Conservation (phyloP, 768 basidiomycete genomes). For the Rhizopogon salebrosus region DNA sequence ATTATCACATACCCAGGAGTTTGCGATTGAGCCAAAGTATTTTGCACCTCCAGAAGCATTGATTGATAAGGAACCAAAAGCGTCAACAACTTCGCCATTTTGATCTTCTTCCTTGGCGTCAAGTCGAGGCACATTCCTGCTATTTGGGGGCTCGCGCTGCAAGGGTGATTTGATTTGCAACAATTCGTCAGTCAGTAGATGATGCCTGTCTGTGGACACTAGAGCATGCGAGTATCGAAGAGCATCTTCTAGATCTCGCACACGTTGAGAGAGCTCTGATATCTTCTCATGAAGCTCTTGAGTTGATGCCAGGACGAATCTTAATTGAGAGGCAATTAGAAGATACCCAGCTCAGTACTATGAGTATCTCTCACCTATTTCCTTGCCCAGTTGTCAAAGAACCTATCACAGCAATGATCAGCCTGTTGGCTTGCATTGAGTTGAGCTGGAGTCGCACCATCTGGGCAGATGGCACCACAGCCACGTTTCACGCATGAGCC, state of each 20-base stretch:
- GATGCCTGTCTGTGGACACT: conserved; percentile 56
- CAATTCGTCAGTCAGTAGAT: conserved; percentile 66
- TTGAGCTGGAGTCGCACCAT: conserved; percentile 41
- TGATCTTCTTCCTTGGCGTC: conserved; percentile 57
- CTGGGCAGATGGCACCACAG: conserved; percentile 78
- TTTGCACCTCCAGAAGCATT: conserved; percentile 67
- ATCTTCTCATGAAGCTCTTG: conserved; percentile 84
- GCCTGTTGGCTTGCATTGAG: conserved; percentile 10
- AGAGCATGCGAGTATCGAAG: conserved; percentile 55
- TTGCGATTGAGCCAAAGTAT: conserved; percentile 72
- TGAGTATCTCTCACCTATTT: conserved; percentile 48
- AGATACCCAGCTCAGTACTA: background rate
- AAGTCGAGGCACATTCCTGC: conserved; percentile 31
- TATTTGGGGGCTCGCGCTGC: conserved; percentile 53
- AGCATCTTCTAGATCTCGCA: conserved; percentile 73
- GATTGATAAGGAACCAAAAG: conserved; percentile 76
- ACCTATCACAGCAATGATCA: conserved; percentile 36
- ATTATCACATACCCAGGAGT: conserved; percentile 57
- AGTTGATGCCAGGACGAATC: conserved; percentile 76
- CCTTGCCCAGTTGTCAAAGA: conserved; percentile 80
- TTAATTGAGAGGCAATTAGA: conserved; percentile 19
- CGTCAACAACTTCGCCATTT: conserved; percentile 67
- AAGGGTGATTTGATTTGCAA: conserved; percentile 72
- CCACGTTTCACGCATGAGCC: conserved; percentile 78
- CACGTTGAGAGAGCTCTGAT: conserved; percentile 62